These are phyloP conservation scores for Eragrostis nindensis DNA, from an alignment of 176 grass and related monocot species.

Conservation along the genomic window DNA sequence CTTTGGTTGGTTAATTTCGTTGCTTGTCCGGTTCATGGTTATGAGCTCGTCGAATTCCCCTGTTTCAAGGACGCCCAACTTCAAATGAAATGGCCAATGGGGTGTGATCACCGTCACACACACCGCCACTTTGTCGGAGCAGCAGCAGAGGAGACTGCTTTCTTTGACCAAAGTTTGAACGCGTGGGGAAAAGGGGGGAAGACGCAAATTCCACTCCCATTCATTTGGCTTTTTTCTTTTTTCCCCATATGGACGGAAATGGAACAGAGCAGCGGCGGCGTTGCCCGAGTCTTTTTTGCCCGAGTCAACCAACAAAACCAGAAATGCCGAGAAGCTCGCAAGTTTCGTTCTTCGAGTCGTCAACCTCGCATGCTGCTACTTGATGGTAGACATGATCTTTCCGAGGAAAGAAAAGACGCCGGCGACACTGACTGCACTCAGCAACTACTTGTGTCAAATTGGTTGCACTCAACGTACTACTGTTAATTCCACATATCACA, in stretches of 20 bases:
- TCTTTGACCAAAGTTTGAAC: background rate
- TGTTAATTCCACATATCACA: background rate
- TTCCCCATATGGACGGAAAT: background rate
- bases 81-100: background rate
- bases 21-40: background rate
- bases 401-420: background rate
- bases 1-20: slow-evolving; percentile 33
- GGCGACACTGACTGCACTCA: background rate
- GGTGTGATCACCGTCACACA: too few species aligned
- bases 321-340: too few species aligned
- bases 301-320: background rate
- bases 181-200: background rate
- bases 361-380: background rate
- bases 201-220: background rate
- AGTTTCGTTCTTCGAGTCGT: too few species aligned
- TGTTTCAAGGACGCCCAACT: background rate
- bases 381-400: background rate
- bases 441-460: too few species aligned
- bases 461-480: background rate
- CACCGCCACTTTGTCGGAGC: background rate
- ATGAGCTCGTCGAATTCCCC: background rate
- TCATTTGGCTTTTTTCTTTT: background rate
- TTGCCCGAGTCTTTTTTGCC: background rate
- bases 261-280: background rate
- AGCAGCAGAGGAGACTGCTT: background rate